Evolutionary conservation across 2,329 filamentous ascomycete species (phyloP), one percentile per base, ranked within the genome.

Genomic region (Cercospora sp.): DNA sequence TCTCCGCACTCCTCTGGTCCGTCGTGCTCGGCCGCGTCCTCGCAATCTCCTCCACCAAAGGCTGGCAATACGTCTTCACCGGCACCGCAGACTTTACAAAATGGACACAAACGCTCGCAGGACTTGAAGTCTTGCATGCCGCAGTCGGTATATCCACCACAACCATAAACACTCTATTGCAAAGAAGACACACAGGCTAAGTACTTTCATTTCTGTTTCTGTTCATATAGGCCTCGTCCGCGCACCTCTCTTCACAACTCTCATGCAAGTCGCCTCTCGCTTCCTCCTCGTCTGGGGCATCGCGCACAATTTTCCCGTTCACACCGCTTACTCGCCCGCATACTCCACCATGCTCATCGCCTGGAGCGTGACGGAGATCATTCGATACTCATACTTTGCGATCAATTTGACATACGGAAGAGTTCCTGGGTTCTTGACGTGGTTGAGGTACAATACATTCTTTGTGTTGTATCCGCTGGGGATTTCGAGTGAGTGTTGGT

Each of bases 361-460:
- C 33, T 98, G 95, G 94, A 90, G 89, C 71, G 80, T 92, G 67
- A 97, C 95, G 69, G 95, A 99, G 82, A 91, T 97, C 63, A 90
- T 97, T 75, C 90, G 95, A 64, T 99, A 99, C 85, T 87, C 88
- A 59, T 99, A 92, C 85, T 98, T 98, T 79, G 91, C 91, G 39
- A 85, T 93, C 75, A 89, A 88, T 74, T 86, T 95, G 33, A 82
- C 84, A 70, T 73, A 79, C 64, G 76, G 83, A 74, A 73, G 74
- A 0, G 87, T 91, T 31, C 92, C 93, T 0, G 78, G 75, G 0
- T 82, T 85, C 68, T 85, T 97, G 77, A 88, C 88, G 42, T 96
- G 93, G 91, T 83, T 96, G 80, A 86, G 93, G 66, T 89, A 97
- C 81, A 97, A 96, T 80, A 93, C 92, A 7, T 99, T 99, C 81